Evolutionary conservation across 2,329 filamentous ascomycete species (phyloP), one percentile per base, ranked within the genome.

Genomic region (Zymoseptoria crescenta): DNA sequence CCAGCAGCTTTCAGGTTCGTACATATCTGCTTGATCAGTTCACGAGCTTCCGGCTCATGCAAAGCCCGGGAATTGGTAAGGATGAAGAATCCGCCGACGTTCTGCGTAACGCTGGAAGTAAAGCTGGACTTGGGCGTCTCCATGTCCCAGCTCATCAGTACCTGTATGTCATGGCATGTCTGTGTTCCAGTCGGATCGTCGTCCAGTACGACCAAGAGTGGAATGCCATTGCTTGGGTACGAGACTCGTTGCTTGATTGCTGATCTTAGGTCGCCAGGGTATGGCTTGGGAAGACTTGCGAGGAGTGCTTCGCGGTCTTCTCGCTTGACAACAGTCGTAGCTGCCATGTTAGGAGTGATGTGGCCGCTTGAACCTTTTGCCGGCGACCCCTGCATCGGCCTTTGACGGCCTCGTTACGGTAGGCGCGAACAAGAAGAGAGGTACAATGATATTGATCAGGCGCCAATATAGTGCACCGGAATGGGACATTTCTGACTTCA

Each of bases 31-130:
- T 67, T 65, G 63, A 83, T 80, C 1, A 85, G 74, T 0, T 66
- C 62, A 16, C 75, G 71, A 0, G 82, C 82, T 50, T 78, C 75
- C 0, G 68, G 66, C 0, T 80, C 76, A 20, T 79, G 80, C 2
- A 84, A 69, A 0, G 83, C 82, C 4, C 82, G 79, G 2, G 81
- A 83, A 66, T 84, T 84, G 35, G 82, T 84, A 5, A 84, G 74
- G 62, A 84, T 83, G 72, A 85, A 84, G 74, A 85, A 84, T 19
- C 82, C 82, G 5, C 70, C 73, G 27, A 50, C 49, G 4, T 41
- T 20, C 3, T 24, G 19, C 0, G 62, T 64, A 1, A 49, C 28
- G 1, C 10, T 1, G 30, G 69, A 69, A 2, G 67, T 68, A 61
- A 84, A 79, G 64, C 82, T 79, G 7, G 67, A 62, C 2, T 69